Evolutionary conservation across 768 basidiomycete species (phyloP).

Genomic region (Cantharellus anzutake): DNA sequence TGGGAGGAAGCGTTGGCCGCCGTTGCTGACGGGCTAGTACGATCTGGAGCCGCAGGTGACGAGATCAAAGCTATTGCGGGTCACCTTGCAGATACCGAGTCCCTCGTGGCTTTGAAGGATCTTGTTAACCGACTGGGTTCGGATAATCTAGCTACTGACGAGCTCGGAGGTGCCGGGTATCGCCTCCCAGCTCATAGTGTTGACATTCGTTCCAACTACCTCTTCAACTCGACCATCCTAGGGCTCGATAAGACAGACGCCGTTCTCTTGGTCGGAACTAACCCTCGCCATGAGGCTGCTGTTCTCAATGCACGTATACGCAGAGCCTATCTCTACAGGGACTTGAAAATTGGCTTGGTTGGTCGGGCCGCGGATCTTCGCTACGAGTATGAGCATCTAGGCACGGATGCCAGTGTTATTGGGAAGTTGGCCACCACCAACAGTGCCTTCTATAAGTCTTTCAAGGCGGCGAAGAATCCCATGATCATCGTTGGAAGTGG

Average conservation of each 20-base stretch:
- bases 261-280: slow-evolving; percentile 87
- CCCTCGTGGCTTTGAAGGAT: slow-evolving; percentile 86
- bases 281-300: slow-evolving; percentile 92
- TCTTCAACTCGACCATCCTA: slow-evolving; percentile 86
- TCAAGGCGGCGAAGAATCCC: slow-evolving; percentile 77
- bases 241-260: slow-evolving; percentile 82
- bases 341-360: slow-evolving; percentile 72
- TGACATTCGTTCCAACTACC: slow-evolving; percentile 88
- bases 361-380: slow-evolving; percentile 85
- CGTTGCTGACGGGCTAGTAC: slow-evolving; percentile 56
- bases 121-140: slow-evolving; percentile 83
- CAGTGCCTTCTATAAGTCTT: slow-evolving; percentile 57
- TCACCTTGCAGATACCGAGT: slow-evolving; percentile 82
- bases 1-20: slow-evolving; percentile 82
- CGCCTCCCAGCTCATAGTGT: slow-evolving; percentile 52
- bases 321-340: slow-evolving; percentile 80
- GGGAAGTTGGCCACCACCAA: slow-evolving; percentile 51
- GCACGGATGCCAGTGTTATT: slow-evolving; percentile 53
- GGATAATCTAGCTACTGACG: slow-evolving; percentile 78
- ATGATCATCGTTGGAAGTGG: slow-evolving; percentile 86
- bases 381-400: slow-evolving; percentile 87
- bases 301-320: slow-evolving; percentile 94
- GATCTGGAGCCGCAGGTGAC: slow-evolving; percentile 68
- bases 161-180: slow-evolving; percentile 35
- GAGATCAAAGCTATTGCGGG: slow-evolving; percentile 94